Evolutionary conservation across 2,329 filamentous ascomycete genomes (phyloP), one percentile per base, ranked within the genome.

Genomic region (Alternaria rosae): DNA sequence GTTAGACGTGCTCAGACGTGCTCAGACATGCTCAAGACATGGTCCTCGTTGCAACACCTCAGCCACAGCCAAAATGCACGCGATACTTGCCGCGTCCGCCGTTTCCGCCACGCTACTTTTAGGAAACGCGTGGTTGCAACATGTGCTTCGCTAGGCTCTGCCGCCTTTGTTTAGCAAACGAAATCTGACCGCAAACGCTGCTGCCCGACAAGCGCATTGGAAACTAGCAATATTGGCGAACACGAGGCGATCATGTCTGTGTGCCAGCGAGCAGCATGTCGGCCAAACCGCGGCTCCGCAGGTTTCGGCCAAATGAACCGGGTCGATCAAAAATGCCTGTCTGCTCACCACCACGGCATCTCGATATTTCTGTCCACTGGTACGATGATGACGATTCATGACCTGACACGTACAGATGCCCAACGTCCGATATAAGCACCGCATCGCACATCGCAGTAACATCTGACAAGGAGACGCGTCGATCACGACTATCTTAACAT

Each of bases 51-150:
- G 23, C 58, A n/a, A 35, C 26, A 25, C 25, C 51, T 20, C 58
- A 55, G 58, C 58, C 58, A 61, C 58, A 52, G 3, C 45, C n/a
- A 20, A n/a, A 15, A 21, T 6, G 28, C 41, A 55, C 53, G 41
- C 42, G 26, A 45, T 48, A 59, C 48, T 28, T 54, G 57, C 48
- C 20, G 28, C 35, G 9, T 51, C 47, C 47, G 28, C 47, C 30
- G 20, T 51, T 38, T 51, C 30, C 47, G 47, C 30, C 5, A 25
- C 47, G 20, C 28, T 51, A 23, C 47, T n/a, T 35, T 15, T 25
- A 35, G 12, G 28, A 25, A 38, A 10, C 20, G 38, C 23, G 13
- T 38, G 25, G 13, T 30, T 47, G 23, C 20, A 13, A 20, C 35
- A 54, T 35, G 20, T 25, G 30, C 23, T 32, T 50, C 28, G 12